Conservation (phyloP, 75 land plant genomes). For the Pinus taeda region DNA sequence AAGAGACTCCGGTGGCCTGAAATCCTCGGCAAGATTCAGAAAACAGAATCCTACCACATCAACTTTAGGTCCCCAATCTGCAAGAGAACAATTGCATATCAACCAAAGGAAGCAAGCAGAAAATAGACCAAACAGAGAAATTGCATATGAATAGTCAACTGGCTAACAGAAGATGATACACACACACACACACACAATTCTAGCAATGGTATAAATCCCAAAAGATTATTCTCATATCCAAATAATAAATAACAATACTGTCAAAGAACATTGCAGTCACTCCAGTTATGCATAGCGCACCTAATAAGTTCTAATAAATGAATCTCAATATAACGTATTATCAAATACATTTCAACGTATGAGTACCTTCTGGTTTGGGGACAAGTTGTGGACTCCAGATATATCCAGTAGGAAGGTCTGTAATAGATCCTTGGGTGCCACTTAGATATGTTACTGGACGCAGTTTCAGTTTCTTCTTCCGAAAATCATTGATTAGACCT, state of each 20-base stretch:
- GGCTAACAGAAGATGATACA: background rate
- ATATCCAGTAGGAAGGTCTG: constrained; percentile 88
- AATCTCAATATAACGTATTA: background rate
- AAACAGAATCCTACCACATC: constrained; percentile 99
- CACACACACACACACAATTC: background rate
- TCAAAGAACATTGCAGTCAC: background rate
- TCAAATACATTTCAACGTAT: background rate
- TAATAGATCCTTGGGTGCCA: constrained; percentile 75
- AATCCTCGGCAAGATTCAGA: constrained; percentile 83
- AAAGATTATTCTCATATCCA: no score
- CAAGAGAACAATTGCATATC: constrained; percentile 13
- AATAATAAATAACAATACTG: no score
- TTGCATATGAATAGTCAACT: background rate
- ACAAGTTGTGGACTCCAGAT: constrained; percentile 99
- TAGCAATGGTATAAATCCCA: no score
- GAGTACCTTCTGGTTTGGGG: constrained; percentile 92
- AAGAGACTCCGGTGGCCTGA: constrained; percentile 73
- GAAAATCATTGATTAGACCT: constrained; percentile 80
- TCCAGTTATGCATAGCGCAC: background rate
- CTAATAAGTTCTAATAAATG: background rate
- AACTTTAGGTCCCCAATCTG: constrained; percentile 96
- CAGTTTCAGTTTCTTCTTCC: constrained; percentile 90
- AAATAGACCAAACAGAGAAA: background rate
- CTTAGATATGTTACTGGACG: constrained; percentile 96
- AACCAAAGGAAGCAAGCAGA: constrained; percentile 4